A percentile compares a stretch with the other conserved stretches of the same genome.
These are phyloP conservation scores for Exidia glandulosa DNA, from an alignment of 768 basidiomycete genomes.

Conservation along the genomic window DNA sequence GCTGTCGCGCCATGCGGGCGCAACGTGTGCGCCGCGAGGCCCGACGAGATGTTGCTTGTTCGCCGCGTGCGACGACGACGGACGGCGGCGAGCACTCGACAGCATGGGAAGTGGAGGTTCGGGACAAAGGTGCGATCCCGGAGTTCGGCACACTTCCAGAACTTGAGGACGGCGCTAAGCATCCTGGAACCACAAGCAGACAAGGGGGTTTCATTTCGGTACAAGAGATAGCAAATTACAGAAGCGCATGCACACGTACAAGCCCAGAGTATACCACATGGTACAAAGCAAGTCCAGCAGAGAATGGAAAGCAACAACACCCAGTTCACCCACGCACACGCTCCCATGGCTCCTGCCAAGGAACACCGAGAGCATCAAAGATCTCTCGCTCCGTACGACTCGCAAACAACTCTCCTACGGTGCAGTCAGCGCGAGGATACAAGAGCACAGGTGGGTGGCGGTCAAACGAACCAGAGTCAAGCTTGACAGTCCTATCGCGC, in stretches of 20 bases:
- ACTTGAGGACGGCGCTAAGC: background rate
- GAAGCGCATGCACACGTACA: background rate
- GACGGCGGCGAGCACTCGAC: background rate
- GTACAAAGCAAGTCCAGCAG: background rate
- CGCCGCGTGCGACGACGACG: background rate
- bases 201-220: background rate
- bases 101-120: background rate
- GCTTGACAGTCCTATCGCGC: conserved; percentile 46
- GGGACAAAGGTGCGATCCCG: background rate
- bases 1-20: background rate
- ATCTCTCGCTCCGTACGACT: conserved; percentile 84
- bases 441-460: conserved; percentile 10
- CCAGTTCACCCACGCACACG: conserved; percentile 34
- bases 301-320: background rate
- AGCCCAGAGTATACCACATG: background rate
- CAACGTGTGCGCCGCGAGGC: background rate
- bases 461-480: conserved; percentile 55
- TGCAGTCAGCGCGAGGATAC: background rate
- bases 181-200: background rate
- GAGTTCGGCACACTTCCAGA: background rate
- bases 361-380: conserved; percentile 64
- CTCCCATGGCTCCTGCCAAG: conserved; percentile 76
- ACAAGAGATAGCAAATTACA: background rate
- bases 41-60: background rate
- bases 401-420: conserved; percentile 54